Percentiles rank a stretch among this genome's conserved stretches.
Evolutionary conservation across 2,329 filamentous ascomycete species (phyloP).

Genomic region (Sarocladiaceae sp.): DNA sequence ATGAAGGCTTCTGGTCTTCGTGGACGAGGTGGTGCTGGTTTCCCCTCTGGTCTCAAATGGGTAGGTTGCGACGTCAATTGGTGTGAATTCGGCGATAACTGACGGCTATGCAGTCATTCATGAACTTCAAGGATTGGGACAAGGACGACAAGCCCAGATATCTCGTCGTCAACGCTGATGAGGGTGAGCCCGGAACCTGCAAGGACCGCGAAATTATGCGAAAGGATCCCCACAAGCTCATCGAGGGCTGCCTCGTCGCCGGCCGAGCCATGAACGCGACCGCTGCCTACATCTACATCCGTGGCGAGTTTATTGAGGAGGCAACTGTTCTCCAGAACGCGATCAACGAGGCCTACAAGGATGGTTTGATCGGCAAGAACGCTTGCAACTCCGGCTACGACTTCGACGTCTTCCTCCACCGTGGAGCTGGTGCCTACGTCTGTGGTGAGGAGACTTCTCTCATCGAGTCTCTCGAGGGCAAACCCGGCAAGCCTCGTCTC

Average conservation of each 20-base stretch:
- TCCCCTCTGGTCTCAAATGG: slow-evolving; percentile 98
- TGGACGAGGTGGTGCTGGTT: slow-evolving; percentile 94
- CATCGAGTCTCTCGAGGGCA: slow-evolving; percentile 97
- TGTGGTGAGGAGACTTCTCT: slow-evolving; percentile 98
- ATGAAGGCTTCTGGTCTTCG: slow-evolving; percentile 94
- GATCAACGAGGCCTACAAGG: slow-evolving; percentile 96
- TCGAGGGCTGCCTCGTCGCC: slow-evolving; percentile 94
- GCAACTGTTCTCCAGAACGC: slow-evolving; percentile 89
- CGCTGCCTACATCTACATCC: slow-evolving; percentile 98
- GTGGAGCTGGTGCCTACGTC: slow-evolving; percentile 94
- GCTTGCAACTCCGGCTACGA: slow-evolving; percentile 96
- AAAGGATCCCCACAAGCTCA: slow-evolving; percentile 98
- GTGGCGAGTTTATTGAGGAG: slow-evolving; percentile 96
- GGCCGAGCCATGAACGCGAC: slow-evolving; percentile 98
- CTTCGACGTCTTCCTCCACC: slow-evolving; percentile 95
- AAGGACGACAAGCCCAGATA: slow-evolving; percentile 96
- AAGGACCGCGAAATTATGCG: slow-evolving; percentile 99
- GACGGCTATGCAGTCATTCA: slow-evolving; percentile 71
- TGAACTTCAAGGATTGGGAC: slow-evolving; percentile 99
- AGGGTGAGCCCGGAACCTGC: slow-evolving; percentile 98
- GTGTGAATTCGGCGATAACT: slow-evolving; percentile 13
- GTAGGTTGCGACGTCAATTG: slow-evolving; percentile 48
- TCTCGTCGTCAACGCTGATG: slow-evolving; percentile 96
- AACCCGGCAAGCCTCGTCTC: slow-evolving; percentile 95
- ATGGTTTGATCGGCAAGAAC: slow-evolving; percentile 95